A percentile compares a stretch with the other conserved stretches of the same genome.
These are phyloP conservation scores for Boletus fagicola DNA, from an alignment of 768 basidiomycete species.

Conservation along the genomic window DNA sequence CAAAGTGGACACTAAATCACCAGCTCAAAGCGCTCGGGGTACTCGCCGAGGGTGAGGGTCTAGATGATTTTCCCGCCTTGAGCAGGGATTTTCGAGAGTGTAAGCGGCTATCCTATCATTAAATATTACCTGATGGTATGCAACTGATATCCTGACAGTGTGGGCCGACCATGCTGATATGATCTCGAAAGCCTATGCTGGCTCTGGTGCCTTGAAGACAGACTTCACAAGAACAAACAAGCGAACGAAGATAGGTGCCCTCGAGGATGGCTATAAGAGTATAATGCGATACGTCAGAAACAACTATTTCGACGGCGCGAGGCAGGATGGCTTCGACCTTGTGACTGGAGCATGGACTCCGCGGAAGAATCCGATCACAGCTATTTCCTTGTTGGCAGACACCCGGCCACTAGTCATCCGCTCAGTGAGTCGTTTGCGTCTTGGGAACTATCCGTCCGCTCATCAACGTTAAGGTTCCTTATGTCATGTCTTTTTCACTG, in stretches of 20 bases:
- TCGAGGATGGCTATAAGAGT: conserved; percentile 88
- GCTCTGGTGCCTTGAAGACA: conserved; percentile 93
- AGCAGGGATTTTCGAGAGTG: conserved; percentile 85
- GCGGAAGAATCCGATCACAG: conserved; percentile 66
- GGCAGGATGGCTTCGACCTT: conserved; percentile 93
- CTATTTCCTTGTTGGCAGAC: conserved; percentile 73
- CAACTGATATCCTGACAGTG: conserved; percentile 49
- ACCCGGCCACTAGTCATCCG: conserved; percentile 78
- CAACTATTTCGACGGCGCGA: conserved; percentile 92
- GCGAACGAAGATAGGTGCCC: conserved; percentile 71
- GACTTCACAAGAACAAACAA: conserved; percentile 95
- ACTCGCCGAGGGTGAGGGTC: conserved; percentile 60
- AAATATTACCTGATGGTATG: not conserved
- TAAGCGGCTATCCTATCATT: conserved; percentile 39
- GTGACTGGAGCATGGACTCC: conserved; percentile 90
- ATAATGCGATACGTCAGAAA: conserved; percentile 87
- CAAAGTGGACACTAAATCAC: conserved; percentile 75
- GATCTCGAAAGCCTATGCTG: conserved; percentile 88
- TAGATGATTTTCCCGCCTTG: conserved; percentile 81
- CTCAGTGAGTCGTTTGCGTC: conserved; percentile 54
- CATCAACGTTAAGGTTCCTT: conserved; percentile 67
- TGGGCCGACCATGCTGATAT: conserved; percentile 97
- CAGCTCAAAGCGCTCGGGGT: conserved; percentile 78
- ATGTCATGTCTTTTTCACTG: conserved; percentile 71
- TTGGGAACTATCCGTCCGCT: not conserved